These are phyloP conservation scores for Globisporangium cystogenes DNA, from an alignment of 352 stramenopile species.

Conservation along the genomic window DNA sequence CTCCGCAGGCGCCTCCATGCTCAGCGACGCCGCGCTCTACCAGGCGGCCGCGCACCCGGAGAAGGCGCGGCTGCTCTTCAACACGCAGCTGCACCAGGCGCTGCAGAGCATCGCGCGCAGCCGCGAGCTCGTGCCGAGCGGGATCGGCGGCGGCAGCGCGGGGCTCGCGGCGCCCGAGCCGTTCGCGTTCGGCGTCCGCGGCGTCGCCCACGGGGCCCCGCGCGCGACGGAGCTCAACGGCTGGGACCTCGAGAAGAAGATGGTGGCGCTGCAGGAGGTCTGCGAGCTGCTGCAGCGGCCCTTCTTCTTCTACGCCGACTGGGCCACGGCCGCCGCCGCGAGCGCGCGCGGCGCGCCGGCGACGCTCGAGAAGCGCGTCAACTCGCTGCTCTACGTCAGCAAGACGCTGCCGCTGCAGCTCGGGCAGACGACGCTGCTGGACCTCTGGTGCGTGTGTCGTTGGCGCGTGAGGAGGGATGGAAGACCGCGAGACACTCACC, in stretches of 20 bases:
- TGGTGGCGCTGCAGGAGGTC: slow-evolving; percentile 50
- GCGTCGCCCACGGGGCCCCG: slow-evolving; percentile 7
- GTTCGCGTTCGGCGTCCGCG: slow-evolving; percentile 8
- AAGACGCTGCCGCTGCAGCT: slow-evolving; percentile 64
- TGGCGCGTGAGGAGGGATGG: too few species aligned
- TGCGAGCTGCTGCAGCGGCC: slow-evolving; percentile 56
- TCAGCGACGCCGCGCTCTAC: slow-evolving; percentile 39
- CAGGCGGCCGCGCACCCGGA: slow-evolving; percentile 42
- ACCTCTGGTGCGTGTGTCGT: slow-evolving; percentile 45
- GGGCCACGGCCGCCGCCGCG: slow-evolving; percentile 22
- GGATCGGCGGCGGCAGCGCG: slow-evolving; percentile 15
- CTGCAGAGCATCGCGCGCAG: slow-evolving; percentile 60
- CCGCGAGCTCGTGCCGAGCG: slow-evolving; percentile 35
- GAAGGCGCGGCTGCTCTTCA: slow-evolving; percentile 60
- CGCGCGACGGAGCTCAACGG: slow-evolving; percentile 52
- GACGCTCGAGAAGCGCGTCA: slow-evolving; percentile 40
- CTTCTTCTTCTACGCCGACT: slow-evolving; percentile 78
- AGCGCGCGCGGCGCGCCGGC: slow-evolving; percentile 16
- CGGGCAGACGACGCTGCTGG: slow-evolving; percentile 66
- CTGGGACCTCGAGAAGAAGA: slow-evolving; percentile 82
- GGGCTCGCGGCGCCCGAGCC: slow-evolving; percentile 25
- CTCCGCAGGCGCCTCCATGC: slow-evolving; percentile 5
- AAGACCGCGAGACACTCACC: not conserved
- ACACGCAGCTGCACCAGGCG: slow-evolving; percentile 67
- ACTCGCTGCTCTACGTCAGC: slow-evolving; percentile 59